These are phyloP conservation scores for Citrus sinensis DNA, from an alignment of 345 rosid genomes.

Conservation along the genomic window DVS_A1.0 CM039161.1:19090001-19090500, in stretches of 20 bases:
- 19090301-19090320: background rate
- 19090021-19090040: too few relatives aligned
- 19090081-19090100: too few relatives aligned
- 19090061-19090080: too few relatives aligned
- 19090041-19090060: too few relatives aligned
- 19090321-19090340: background rate
- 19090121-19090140: too few relatives aligned
- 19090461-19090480: background rate
- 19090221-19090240: background rate
- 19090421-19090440: background rate
- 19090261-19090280: background rate
- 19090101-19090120: too few relatives aligned
- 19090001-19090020: too few relatives aligned
- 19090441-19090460: constrained; percentile 8
- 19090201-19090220: background rate
- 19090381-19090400: background rate
- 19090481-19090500: constrained; percentile 15
- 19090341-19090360: background rate
- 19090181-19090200: background rate
- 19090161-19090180: background rate
- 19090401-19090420: background rate
- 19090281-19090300: background rate
- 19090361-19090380: background rate
- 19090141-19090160: background rate
- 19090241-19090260: background rate